These are phyloP conservation scores for Leccinum brunneo-olivaceum DNA, from an alignment of 1,284 basidiomycete species.

Conservation along the genomic window DNA sequence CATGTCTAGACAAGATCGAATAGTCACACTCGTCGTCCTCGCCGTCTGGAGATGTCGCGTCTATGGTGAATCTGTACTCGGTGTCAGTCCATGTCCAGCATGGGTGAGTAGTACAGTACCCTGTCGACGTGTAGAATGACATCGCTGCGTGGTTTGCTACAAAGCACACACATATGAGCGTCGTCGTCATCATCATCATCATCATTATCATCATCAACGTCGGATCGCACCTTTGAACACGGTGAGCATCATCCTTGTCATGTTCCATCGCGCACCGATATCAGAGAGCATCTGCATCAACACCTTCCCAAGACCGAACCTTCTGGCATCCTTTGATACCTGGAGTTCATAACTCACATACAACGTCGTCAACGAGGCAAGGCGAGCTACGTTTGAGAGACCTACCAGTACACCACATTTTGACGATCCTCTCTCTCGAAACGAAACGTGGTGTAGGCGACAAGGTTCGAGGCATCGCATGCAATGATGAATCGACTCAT, in stretches of 20 bases:
- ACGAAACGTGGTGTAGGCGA: constrained; percentile 62
- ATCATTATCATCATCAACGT: too few relatives aligned
- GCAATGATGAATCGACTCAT: constrained; percentile 56
- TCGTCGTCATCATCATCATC: too few relatives aligned
- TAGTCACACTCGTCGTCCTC: constrained; percentile 43
- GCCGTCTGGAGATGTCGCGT: constrained; percentile 47
- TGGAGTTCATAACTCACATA: constrained; percentile 68
- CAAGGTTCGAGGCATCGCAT: constrained; percentile 21
- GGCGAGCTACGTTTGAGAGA: too few relatives aligned
- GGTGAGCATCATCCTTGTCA: constrained; percentile 69
- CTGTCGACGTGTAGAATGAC: constrained; percentile 50
- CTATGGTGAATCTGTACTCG: constrained; percentile 43
- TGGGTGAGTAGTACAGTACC: constrained; percentile 35
- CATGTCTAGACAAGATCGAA: constrained; percentile 44
- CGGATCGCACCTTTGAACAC: constrained; percentile 51
- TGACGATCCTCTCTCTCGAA: constrained; percentile 61
- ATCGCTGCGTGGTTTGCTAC: constrained; percentile 50
- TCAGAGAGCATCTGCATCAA: constrained; percentile 44
- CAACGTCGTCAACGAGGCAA: constrained; percentile 4
- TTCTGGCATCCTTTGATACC: constrained; percentile 36
- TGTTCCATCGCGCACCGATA: constrained; percentile 46
- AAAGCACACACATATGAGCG: too few relatives aligned
- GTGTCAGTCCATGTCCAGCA: constrained; percentile 3
- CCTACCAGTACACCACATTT: constrained; percentile 62
- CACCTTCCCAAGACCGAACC: constrained; percentile 51